These are phyloP conservation scores for Pittosporum tobira DNA, from an alignment of 129 eudicot species.

Conservation along the genomic window DNA sequence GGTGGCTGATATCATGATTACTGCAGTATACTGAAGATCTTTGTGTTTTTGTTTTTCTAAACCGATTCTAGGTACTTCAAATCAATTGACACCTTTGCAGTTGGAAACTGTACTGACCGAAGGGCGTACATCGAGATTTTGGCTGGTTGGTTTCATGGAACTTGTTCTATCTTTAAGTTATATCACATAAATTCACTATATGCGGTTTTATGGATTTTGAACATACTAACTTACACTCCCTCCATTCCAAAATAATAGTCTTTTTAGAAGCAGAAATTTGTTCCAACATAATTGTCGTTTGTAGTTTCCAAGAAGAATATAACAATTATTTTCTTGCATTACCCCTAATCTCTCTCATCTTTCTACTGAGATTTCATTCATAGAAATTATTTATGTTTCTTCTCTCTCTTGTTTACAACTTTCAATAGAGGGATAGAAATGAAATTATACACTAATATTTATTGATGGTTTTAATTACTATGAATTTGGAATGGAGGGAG, in stretches of 20 bases:
- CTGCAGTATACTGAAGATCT: background rate
- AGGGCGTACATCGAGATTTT: constrained; percentile 69
- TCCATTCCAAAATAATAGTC: too few relatives aligned
- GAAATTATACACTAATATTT: too few relatives aligned
- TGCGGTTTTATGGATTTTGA: background rate
- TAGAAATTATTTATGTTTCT: too few relatives aligned
- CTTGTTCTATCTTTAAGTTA: constrained; percentile 9
- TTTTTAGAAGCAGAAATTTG: too few relatives aligned
- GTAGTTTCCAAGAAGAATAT: too few relatives aligned
- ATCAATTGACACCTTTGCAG: constrained; percentile 78
- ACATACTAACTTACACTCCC: background rate
- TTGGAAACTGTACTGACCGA: constrained; percentile 77
- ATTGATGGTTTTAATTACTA: background rate
- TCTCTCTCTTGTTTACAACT: too few relatives aligned
- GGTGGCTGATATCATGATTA: background rate
- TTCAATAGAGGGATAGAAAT: too few relatives aligned
- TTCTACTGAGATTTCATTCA: too few relatives aligned
- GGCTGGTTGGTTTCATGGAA: constrained; percentile 69
- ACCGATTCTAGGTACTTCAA: constrained; percentile 42
- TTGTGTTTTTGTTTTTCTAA: background rate
- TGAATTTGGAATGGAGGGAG: too few relatives aligned
- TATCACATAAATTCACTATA: background rate
- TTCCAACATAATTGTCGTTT: too few relatives aligned
- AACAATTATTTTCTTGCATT: too few relatives aligned
- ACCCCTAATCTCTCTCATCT: too few relatives aligned